phyloP scores from a whole-genome alignment of 768 basidiomycete genomes.

The Russula vinacea region DNA sequence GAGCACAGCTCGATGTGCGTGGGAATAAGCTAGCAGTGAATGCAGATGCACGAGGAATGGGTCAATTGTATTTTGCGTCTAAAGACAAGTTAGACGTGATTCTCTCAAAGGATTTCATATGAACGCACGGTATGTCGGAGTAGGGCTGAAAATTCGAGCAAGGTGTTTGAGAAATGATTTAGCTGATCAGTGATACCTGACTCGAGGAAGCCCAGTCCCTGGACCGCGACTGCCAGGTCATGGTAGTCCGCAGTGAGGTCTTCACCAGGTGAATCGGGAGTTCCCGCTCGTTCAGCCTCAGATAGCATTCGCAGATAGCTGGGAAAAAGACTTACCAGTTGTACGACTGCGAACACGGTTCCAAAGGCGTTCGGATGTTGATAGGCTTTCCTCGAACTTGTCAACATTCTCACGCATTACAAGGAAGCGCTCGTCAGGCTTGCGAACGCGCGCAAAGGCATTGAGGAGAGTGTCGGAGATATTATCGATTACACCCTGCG shows the following conservation, averaged over 20 bases:
- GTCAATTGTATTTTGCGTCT: conserved; percentile 90
- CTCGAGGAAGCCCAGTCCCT: conserved; percentile 96
- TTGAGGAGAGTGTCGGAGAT: conserved; percentile 95
- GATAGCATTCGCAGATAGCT: conserved; percentile 42
- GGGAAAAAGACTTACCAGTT: conserved; percentile 64
- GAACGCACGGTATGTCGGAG: conserved; percentile 72
- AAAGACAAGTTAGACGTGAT: conserved; percentile 11
- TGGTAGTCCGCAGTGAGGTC: conserved; percentile 98
- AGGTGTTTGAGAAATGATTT: conserved; percentile 93
- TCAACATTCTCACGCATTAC: conserved; percentile 89
- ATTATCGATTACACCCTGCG: conserved; percentile 84
- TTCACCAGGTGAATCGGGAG: conserved; percentile 70
- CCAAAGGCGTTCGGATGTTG: conserved; percentile 76
- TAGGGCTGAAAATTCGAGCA: conserved; percentile 91
- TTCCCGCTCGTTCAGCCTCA: conserved; percentile 85
- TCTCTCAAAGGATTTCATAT: not conserved
- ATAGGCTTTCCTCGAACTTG: conserved; percentile 94
- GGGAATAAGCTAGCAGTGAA: conserved; percentile 89
- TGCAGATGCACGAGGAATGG: conserved; percentile 89
- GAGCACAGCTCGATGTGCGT: conserved; percentile 89
- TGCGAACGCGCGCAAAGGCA: conserved; percentile 91
- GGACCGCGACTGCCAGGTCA: conserved; percentile 92
- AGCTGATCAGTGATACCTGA: conserved; percentile 97
- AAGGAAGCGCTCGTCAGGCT: conserved; percentile 95
- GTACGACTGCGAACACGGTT: conserved; percentile 74